These are phyloP conservation scores for Pseudogymnoascus sp. DNA, from an alignment of 2,329 filamentous ascomycete genomes.

Conservation along the genomic window DNA sequence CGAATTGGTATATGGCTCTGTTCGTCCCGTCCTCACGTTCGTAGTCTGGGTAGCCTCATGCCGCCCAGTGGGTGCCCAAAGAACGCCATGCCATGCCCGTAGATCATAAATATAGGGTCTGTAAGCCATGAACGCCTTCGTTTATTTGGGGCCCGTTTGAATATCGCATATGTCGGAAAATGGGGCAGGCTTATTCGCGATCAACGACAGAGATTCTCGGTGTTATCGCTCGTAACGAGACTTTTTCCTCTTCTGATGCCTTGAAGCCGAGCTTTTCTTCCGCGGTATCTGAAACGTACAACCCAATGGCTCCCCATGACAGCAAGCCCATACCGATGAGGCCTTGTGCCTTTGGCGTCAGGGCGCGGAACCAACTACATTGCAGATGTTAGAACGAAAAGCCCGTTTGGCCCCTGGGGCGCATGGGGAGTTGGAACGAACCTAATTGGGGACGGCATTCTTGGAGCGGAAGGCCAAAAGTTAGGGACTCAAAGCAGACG, in stretches of 20 bases:
- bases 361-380: constrained; percentile 58
- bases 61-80: not conserved
- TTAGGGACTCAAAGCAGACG: not conserved
- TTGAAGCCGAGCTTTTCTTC: constrained; percentile 67
- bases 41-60: not conserved
- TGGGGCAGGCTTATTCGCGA: constrained; percentile 24
- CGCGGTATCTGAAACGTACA: constrained; percentile 64
- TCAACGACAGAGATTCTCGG: constrained; percentile 58
- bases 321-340: constrained; percentile 67
- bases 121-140: not conserved
- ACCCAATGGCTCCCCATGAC: constrained; percentile 64
- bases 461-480: not conserved
- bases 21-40: not conserved
- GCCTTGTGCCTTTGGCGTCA: constrained; percentile 62
- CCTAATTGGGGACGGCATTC: constrained; percentile 7
- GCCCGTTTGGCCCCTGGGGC: not conserved
- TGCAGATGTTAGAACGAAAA: not conserved
- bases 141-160: not conserved
- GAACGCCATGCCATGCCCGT: not conserved
- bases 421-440: not conserved
- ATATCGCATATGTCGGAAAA: not conserved
- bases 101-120: not conserved
- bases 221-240: constrained; percentile 51
- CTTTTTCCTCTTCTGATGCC: constrained; percentile 65
- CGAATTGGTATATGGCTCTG: not conserved